Evolutionary conservation across 129 eudicot species (phyloP).

Genomic region (Glebionis coronaria): DNA sequence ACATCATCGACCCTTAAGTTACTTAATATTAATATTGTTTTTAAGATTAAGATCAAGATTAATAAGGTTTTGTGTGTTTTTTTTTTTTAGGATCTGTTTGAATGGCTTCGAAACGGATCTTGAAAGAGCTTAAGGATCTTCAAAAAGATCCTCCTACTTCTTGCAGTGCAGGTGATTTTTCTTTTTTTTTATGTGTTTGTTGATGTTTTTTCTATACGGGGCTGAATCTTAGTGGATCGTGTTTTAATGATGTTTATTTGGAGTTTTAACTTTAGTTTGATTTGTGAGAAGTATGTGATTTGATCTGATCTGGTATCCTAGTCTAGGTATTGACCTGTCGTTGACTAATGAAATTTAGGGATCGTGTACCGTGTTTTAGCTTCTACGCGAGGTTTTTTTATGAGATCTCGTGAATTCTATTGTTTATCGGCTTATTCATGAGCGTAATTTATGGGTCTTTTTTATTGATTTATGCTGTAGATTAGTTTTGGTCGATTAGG

Average conservation of each 20-base stretch:
- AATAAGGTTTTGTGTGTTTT: neutral
- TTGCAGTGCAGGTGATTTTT: slow-evolving; percentile 60
- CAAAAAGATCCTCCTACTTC: slow-evolving; percentile 84
- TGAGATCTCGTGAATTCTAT: no score
- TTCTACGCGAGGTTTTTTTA: no score
- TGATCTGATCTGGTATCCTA: slow-evolving; percentile 13
- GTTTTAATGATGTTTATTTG: no score
- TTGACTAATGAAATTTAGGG: neutral
- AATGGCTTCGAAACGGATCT: slow-evolving; percentile 75
- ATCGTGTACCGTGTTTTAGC: neutral
- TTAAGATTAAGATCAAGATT: neutral
- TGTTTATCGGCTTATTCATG: no score
- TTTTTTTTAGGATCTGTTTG: no score
- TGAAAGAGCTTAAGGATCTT: slow-evolving; percentile 72
- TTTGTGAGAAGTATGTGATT: slow-evolving; percentile 2
- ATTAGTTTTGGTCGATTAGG: no score
- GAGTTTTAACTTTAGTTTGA: no score
- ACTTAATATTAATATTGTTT: no score
- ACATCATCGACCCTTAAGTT: no score
- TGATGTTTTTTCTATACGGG: neutral
- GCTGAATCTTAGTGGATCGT: no score
- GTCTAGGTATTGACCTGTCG: slow-evolving; percentile 14
- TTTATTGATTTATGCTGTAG: no score
- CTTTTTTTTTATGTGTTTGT: neutral
- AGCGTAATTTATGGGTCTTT: no score